Percentiles rank a stretch among this genome's conserved stretches.
Evolutionary conservation across 225 moss, liverwort and hornwort genomes (phyloP).

Genomic region (Marchantia paleacea): DNA sequence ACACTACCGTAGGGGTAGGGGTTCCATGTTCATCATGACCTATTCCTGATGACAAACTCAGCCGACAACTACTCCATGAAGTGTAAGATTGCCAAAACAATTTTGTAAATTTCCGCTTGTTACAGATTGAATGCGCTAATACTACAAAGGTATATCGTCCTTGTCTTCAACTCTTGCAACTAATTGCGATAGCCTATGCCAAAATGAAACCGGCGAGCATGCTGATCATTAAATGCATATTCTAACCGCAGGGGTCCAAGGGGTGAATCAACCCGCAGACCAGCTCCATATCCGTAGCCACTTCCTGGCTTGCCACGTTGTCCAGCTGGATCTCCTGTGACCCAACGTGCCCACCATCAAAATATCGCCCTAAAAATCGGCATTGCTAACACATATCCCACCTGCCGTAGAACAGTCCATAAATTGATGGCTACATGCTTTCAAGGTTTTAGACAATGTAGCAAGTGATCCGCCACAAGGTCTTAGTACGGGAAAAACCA

Average conservation of each 20-base stretch:
- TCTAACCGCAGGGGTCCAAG: constrained; percentile 93
- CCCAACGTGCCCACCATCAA: background rate
- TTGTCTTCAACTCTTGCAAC: constrained; percentile 10
- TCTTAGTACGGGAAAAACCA: too few species aligned
- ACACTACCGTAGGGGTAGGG: background rate
- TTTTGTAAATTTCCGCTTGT: background rate
- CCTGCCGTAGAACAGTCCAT: too few species aligned
- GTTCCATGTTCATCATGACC: constrained; percentile 1
- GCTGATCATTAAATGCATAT: constrained; percentile 89
- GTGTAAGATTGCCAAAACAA: constrained; percentile 8
- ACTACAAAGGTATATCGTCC: background rate
- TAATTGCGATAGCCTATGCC: constrained; percentile 96
- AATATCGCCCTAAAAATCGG: too few species aligned
- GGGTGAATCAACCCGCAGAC: constrained; percentile 95
- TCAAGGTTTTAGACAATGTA: too few species aligned
- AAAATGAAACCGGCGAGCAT: constrained; percentile 92
- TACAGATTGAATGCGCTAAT: constrained; percentile 4
- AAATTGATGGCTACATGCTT: too few species aligned
- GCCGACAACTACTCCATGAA: background rate
- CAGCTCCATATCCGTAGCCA: constrained; percentile 97
- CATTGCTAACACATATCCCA: too few species aligned
- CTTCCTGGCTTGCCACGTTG: constrained; percentile 90
- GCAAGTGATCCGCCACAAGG: too few species aligned
- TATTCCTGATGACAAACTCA: constrained; percentile 17
- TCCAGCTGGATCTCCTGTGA: constrained; percentile 89